These are phyloP conservation scores for Lecanosticta acicola DNA, from an alignment of 2,329 filamentous ascomycete species.

Conservation along the genomic window DNA sequence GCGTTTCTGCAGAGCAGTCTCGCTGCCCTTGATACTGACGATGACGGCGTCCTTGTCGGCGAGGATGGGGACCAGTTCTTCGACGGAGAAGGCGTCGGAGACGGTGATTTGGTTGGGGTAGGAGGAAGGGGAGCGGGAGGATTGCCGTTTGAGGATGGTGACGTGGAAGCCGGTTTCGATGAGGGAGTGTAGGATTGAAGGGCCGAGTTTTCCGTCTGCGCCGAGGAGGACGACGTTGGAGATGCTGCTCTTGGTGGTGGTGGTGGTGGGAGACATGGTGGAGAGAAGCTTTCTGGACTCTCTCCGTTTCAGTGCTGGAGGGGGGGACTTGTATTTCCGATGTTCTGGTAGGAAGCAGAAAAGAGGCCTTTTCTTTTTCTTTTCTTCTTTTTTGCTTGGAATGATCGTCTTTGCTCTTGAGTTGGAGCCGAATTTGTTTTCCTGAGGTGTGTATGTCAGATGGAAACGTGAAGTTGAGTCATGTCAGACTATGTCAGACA, in stretches of 20 bases:
- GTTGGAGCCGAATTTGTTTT: too few species aligned
- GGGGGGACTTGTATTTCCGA: too few species aligned
- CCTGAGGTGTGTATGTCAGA: too few species aligned
- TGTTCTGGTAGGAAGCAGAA: too few species aligned
- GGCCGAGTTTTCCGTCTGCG: conserved; percentile 42
- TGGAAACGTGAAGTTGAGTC: too few species aligned
- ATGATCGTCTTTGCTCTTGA: too few species aligned
- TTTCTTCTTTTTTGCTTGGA: too few species aligned
- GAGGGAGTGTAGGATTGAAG: conserved; percentile 38
- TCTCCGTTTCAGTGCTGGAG: not conserved
- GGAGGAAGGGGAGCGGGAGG: conserved; percentile 40
- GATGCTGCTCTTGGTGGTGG: conserved; percentile 24
- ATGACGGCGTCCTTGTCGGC: conserved; percentile 54
- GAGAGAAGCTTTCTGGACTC: not conserved
- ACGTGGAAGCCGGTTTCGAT: conserved; percentile 46
- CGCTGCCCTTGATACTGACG: conserved; percentile 40
- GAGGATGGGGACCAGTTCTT: conserved; percentile 48
- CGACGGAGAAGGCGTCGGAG: conserved; percentile 44
- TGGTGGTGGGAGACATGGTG: not conserved
- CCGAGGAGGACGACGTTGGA: conserved; percentile 43
- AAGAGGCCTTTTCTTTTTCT: too few species aligned
- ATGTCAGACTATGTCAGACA: too few species aligned
- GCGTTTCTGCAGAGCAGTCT: conserved; percentile 42
- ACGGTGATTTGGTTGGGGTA: conserved; percentile 32
- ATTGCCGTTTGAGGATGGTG: conserved; percentile 50